These are phyloP conservation scores for Sporisorium exsertum DNA, from an alignment of 1,284 basidiomycete species.

Conservation along the genomic window DNA sequence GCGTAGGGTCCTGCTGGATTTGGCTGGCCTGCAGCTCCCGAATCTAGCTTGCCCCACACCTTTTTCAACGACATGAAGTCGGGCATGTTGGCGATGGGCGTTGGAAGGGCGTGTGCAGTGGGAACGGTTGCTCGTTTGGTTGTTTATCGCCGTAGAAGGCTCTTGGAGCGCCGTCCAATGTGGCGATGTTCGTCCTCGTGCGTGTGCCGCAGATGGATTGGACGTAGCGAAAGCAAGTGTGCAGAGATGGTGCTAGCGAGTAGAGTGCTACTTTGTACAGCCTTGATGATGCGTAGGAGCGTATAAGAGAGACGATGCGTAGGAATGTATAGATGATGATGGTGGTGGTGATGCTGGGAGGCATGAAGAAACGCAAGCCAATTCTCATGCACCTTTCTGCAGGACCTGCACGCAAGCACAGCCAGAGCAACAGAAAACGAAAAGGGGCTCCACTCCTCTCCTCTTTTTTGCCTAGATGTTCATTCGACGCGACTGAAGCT, in stretches of 20 bases:
- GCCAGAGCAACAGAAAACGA: slow-evolving; percentile 5
- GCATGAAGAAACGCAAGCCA: neutral
- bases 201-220: neutral
- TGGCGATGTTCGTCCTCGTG: neutral
- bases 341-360: slow-evolving; percentile 10
- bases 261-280: neutral
- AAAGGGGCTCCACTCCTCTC: neutral
- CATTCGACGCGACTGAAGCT: neutral
- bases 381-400: slow-evolving; percentile 27
- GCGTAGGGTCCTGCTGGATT: slow-evolving; percentile 15
- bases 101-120: too few species aligned
- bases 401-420: slow-evolving; percentile 16
- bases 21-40: slow-evolving; percentile 15
- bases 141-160: neutral
- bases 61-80: slow-evolving; percentile 54
- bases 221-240: neutral
- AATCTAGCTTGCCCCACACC: slow-evolving; percentile 48
- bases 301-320: neutral
- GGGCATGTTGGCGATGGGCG: slow-evolving; percentile 25
- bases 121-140: neutral
- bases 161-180: too few species aligned
- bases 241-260: neutral
- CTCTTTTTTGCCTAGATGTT: neutral
- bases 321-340: too few species aligned
- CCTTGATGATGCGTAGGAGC: neutral